Conservation (phyloP, 495 filamentous ascomycete genomes). For the Acidomyces sp. region DNA sequence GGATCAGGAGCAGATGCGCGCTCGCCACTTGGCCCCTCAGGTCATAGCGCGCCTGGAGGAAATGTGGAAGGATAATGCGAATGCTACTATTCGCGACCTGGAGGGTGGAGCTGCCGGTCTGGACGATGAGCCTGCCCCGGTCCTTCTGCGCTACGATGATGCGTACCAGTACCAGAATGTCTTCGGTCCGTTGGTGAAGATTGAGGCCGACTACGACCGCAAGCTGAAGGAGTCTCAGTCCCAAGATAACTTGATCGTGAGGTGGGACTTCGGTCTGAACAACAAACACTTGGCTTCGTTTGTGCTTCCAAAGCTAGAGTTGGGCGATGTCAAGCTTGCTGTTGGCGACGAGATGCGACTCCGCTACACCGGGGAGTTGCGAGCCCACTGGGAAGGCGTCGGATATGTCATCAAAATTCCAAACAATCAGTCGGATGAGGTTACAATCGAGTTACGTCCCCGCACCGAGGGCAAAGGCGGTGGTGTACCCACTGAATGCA, state of each 20-base stretch:
- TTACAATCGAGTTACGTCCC: constrained; percentile 84
- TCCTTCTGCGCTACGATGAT: constrained; percentile 90
- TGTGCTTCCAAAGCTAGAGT: constrained; percentile 88
- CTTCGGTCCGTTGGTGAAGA: constrained; percentile 95
- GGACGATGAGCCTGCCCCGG: constrained; percentile 89
- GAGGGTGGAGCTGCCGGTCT: constrained; percentile 74
- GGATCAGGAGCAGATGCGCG: constrained; percentile 91
- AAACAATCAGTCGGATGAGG: constrained; percentile 97
- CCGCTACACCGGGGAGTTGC: constrained; percentile 89
- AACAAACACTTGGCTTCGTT: constrained; percentile 97
- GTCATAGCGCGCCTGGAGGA: constrained; percentile 96
- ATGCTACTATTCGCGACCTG: constrained; percentile 78
- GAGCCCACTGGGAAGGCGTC: constrained; percentile 91
- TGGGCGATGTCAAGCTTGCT: constrained; percentile 94
- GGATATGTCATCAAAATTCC: constrained; percentile 99
- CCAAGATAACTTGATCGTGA: constrained; percentile 83
- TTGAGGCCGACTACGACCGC: constrained; percentile 98
- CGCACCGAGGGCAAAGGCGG: constrained; percentile 89
- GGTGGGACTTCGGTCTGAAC: constrained; percentile 93
- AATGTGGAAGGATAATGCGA: constrained; percentile 95
- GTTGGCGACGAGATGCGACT: constrained; percentile 98
- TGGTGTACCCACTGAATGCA: constrained; percentile 91
- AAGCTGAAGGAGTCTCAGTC: constrained; percentile 98
- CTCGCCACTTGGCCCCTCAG: constrained; percentile 83
- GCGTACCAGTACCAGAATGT: constrained; percentile 99